Evolutionary conservation across 2,329 filamentous ascomycete species (phyloP), one percentile per base, ranked within the genome.

Genomic region (Colletotrichum liriopes): DNA sequence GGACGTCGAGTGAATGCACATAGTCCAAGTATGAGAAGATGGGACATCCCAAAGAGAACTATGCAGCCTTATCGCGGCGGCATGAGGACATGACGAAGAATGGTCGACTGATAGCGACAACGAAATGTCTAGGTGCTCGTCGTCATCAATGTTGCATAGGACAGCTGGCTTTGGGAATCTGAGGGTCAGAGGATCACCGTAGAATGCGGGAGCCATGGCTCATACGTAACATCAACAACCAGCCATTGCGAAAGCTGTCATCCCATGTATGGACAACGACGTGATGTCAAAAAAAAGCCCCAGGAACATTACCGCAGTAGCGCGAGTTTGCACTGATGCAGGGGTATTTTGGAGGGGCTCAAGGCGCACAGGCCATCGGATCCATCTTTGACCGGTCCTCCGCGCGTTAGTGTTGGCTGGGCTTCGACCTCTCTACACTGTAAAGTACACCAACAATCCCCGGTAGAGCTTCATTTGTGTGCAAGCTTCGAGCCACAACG

Each of bases 301-400:
- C 58, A 71, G 45, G 43, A n/a, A 49, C 43, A 43, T 20, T 68
- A 68, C 59, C 29, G 45, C 59, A 43, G 61, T 64, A 64, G 69
- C 52, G 65, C 41, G 29, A 16, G 26, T 56, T 65, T 12, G 51
- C 51, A 56, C 45, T 64, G 65, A 67, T 59, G 52, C 65, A 69
- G 60, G 67, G 67, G 67, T 51, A 26, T 58, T 64, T 72, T 73
- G 71, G 67, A 71, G 67, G 51, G 62, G 67, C 60, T 51, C 60
- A 23, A 52, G 47, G 52, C 39, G 65, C 72, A 74, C 72, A 63
- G 64, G 52, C 61, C 73, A 73, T 73, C 73, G 73, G 73, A 68
- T 73, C 73, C 71, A 74, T 71, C 67, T 74, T 74, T 71, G 73
- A 66, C 73, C 71, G 71, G 63, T 62, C 56, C 47, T 71, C 71